Percentiles rank a stretch among this genome's conserved stretches.
Evolutionary conservation across 768 basidiomycete genomes (phyloP).

Genomic region (Hortiboletus campestris): DNA sequence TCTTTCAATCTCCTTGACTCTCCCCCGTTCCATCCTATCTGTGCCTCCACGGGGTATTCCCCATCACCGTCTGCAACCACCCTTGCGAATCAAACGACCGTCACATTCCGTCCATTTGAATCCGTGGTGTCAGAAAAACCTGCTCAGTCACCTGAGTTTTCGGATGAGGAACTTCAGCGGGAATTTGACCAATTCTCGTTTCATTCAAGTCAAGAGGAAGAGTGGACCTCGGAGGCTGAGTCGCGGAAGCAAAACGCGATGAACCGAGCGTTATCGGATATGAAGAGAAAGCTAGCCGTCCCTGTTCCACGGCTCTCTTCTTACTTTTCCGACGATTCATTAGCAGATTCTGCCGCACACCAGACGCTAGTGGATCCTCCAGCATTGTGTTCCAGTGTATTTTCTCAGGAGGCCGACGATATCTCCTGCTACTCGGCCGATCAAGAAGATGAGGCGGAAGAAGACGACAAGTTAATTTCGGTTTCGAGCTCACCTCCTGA

Average conservation of each 20-base stretch:
- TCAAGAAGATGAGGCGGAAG: neutral
- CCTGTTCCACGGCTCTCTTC: conserved; percentile 12
- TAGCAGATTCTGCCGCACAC: neutral
- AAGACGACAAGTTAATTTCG: neutral
- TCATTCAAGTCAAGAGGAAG: conserved; percentile 8
- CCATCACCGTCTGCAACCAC: neutral
- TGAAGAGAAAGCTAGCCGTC: conserved; percentile 4
- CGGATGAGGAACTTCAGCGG: conserved; percentile 8
- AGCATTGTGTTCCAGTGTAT: neutral
- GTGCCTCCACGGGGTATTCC: neutral
- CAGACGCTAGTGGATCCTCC: neutral
- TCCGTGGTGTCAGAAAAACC: neutral
- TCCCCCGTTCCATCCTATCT: too few relatives aligned
- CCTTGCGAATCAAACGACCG: neutral
- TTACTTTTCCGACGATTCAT: conserved; percentile 9
- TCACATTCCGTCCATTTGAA: neutral
- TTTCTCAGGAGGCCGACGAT: neutral
- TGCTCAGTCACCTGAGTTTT: conserved; percentile 1
- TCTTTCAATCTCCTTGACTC: neutral
- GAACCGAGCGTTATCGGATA: conserved; percentile 1
- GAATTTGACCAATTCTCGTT: conserved; percentile 16
- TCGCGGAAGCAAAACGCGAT: conserved; percentile 7
- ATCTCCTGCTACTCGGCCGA: conserved; percentile 4
- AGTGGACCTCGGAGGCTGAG: conserved; percentile 16
- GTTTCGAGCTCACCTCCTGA: neutral